Conservation (phyloP, 2,329 filamentous ascomycete genomes). For the Geoglossum cookeanum region DNA sequence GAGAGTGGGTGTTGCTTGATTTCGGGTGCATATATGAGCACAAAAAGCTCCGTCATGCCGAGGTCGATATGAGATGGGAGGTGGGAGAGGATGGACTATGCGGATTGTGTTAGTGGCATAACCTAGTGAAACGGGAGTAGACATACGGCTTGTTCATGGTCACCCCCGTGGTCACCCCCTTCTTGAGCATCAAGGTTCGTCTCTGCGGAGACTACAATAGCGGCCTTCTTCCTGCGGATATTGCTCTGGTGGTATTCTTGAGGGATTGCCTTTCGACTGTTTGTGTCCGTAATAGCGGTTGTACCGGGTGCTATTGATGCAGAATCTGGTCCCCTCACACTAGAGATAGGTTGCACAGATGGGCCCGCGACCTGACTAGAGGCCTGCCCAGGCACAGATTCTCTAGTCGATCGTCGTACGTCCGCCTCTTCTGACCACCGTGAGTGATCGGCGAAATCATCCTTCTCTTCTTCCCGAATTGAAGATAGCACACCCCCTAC, state of each 20-base stretch:
- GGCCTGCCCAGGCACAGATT: background rate
- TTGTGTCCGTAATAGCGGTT: background rate
- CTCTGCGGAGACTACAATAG: slow-evolving; percentile 72
- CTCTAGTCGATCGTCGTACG: background rate
- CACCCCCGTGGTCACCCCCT: slow-evolving; percentile 29
- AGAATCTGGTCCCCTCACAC: background rate
- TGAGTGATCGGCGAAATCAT: slow-evolving; percentile 67
- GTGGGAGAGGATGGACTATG: slow-evolving; percentile 68
- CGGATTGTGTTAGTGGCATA: slow-evolving; percentile 7
- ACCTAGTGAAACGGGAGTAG: background rate
- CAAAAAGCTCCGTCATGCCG: slow-evolving; percentile 56
- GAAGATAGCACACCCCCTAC: slow-evolving; percentile 67
- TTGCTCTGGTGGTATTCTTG: slow-evolving; percentile 2
- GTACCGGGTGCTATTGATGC: background rate
- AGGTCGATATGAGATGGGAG: slow-evolving; percentile 63
- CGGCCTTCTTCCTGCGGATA: slow-evolving; percentile 54
- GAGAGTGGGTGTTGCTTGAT: slow-evolving; percentile 48
- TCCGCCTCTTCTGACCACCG: slow-evolving; percentile 80
- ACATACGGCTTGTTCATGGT: slow-evolving; percentile 66
- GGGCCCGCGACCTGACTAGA: background rate
- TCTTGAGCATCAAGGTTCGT: slow-evolving; percentile 35
- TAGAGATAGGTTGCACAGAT: background rate
- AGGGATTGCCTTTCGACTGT: background rate
- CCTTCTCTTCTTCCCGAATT: slow-evolving; percentile 67
- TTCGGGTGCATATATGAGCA: slow-evolving; percentile 74